These are phyloP conservation scores for Spiraea crenata DNA, from an alignment of 331 rosid genomes.

Conservation along the genomic window DNA sequence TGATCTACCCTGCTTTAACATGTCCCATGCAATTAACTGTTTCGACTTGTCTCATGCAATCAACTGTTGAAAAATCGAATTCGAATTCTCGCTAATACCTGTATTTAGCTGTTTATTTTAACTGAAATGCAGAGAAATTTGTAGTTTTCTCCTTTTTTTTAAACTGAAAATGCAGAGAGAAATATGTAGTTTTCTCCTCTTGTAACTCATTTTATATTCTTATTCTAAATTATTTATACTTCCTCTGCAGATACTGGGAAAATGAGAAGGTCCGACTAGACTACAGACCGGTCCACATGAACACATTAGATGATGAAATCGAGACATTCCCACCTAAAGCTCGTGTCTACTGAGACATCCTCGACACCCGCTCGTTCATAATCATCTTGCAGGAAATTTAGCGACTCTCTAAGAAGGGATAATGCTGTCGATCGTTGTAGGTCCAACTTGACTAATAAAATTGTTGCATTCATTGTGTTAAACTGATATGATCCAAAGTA, in stretches of 20 bases:
- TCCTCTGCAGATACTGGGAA: constrained; percentile 77
- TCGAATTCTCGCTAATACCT: not conserved
- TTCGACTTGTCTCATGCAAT: no score
- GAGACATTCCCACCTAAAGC: constrained; percentile 96
- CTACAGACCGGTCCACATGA: constrained; percentile 92
- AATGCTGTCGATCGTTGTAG: constrained; percentile 36
- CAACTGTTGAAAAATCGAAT: no score
- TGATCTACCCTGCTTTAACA: no score
- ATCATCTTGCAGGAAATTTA: constrained; percentile 6
- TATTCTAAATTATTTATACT: constrained; percentile 18
- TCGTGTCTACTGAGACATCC: constrained; percentile 66
- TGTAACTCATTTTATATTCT: constrained; percentile 4
- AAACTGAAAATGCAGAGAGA: not conserved
- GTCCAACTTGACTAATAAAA: constrained; percentile 28
- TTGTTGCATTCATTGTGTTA: constrained; percentile 33
- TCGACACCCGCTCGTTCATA: not conserved
- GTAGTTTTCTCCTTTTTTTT: not conserved
- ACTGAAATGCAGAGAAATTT: not conserved
- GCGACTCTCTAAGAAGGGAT: no score
- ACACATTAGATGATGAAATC: constrained; percentile 82
- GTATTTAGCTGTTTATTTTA: not conserved
- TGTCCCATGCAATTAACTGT: no score
- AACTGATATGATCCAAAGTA: constrained; percentile 26
- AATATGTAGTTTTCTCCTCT: not conserved
- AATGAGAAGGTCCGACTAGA: constrained; percentile 70